Evolutionary conservation across 257 asterid species (phyloP).

Genomic region (Perilla frutescens): DNA sequence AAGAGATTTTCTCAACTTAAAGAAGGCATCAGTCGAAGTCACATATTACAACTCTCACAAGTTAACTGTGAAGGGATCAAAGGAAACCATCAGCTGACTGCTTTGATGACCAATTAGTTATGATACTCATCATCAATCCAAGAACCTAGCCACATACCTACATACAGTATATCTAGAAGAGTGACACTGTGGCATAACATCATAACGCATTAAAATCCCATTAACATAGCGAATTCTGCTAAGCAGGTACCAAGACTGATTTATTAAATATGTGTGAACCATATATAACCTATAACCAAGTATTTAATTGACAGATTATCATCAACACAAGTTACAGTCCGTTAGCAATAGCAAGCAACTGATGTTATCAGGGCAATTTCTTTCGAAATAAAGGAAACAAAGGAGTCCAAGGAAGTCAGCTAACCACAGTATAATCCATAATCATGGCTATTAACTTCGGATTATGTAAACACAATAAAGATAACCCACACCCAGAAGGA

Average conservation of each 20-base stretch:
- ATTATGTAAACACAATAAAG: slow-evolving; percentile 5
- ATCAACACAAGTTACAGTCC: slow-evolving; percentile 17
- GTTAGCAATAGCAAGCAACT: not conserved
- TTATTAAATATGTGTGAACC: not conserved
- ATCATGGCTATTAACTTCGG: slow-evolving; percentile 15
- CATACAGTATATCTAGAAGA: slow-evolving; percentile 22
- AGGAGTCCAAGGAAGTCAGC: slow-evolving; percentile 5
- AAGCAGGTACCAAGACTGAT: slow-evolving; percentile 19
- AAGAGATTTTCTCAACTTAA: slow-evolving; percentile 43
- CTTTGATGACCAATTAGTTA: slow-evolving; percentile 25
- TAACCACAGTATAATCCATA: not conserved
- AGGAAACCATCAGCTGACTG: slow-evolving; percentile 23
- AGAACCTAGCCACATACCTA: slow-evolving; percentile 21
- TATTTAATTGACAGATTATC: slow-evolving; percentile 21
- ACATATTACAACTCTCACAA: slow-evolving; percentile 37
- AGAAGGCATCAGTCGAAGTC: slow-evolving; percentile 42
- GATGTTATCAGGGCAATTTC: not conserved
- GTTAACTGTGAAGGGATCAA: slow-evolving; percentile 25
- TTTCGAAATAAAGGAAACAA: not conserved
- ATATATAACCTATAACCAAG: slow-evolving; percentile 12
- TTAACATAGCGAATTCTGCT: slow-evolving; percentile 17
- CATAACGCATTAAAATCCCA: slow-evolving; percentile 16
- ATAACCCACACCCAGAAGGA: not conserved
- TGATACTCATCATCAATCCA: slow-evolving; percentile 30
- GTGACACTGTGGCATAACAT: slow-evolving; percentile 20